Conservation (phyloP, 345 rosid genomes). For the Firmiana major region DNA sequence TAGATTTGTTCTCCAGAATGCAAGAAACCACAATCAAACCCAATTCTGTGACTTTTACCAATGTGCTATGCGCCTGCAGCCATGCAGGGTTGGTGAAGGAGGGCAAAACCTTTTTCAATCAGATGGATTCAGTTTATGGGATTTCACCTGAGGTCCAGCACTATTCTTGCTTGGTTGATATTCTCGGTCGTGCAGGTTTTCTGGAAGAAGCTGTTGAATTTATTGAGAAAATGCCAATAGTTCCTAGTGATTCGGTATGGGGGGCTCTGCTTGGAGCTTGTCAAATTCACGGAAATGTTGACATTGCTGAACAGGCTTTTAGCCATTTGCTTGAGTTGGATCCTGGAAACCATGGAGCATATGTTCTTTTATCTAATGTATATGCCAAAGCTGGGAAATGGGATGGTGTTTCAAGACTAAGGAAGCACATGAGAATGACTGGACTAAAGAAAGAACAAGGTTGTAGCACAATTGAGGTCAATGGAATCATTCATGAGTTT, state of each 20-base stretch:
- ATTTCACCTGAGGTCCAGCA: conserved; percentile 58
- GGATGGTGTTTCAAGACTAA: conserved; percentile 51
- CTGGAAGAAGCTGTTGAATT: conserved; percentile 60
- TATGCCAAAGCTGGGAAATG: conserved; percentile 64
- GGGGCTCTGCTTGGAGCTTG: conserved; percentile 79
- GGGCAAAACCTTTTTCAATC: conserved; percentile 45
- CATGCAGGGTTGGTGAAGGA: conserved; percentile 64
- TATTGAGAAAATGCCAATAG: conserved; percentile 57
- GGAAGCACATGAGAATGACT: conserved; percentile 59
- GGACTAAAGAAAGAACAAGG: conserved; percentile 72
- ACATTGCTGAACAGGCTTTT: conserved; percentile 59
- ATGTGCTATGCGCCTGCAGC: conserved; percentile 63
- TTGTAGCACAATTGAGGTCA: conserved; percentile 69
- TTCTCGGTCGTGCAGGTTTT: conserved; percentile 65
- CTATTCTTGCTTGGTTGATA: conserved; percentile 70
- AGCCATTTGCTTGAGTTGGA: conserved; percentile 54
- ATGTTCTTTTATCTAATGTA: conserved; percentile 61
- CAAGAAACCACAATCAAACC: conserved; percentile 50
- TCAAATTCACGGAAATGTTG: conserved; percentile 55
- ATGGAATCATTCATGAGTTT: conserved; percentile 60
- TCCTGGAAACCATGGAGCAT: conserved; percentile 56
- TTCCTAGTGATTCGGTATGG: conserved; percentile 54
- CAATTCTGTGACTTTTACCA: conserved; percentile 63
- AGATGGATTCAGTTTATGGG: conserved; percentile 52
- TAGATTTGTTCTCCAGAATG: conserved; percentile 56